Base-by-base conservation (phyloP, 2,329 filamentous ascomycete genomes). In the Tolypocladium pustulatum region DNA sequence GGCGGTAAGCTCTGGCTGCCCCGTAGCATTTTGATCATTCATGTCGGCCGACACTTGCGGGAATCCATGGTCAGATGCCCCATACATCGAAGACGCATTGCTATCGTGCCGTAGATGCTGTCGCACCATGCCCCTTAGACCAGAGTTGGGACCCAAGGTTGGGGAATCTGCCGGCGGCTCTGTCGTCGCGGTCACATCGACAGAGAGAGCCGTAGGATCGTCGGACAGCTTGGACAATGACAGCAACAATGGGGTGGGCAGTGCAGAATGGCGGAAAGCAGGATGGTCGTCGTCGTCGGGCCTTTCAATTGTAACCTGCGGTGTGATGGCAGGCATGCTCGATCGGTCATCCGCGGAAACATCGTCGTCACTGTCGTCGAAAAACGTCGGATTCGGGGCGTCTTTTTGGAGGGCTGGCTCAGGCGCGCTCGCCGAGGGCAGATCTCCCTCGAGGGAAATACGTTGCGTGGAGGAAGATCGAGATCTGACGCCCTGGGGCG, bases 101-200 rank as follows among this genome's bases (percentile, higher is more conserved):
- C 93, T 97, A 62, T 87, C 85, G 38, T 85, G 85, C 56, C 94
- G 85, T 46, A 97, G 76, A 76, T 97, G 94, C 61, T 92, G 87
- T 37, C 88, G 85, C 53, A 96, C 86, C 77, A 96, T 82, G 2
- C 88, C 89, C 66, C 87, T 93, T 20, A 97, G 78, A 1, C 90
- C 91, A 13, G 68, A 58, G 20, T 77, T 77, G 0, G 89, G 87
- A 2, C 88, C 88, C 7, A 96, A 75, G 0, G 90, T 95, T 0
- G 92, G 91, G 0, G 91, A 96, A 66, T 96, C 90, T 12, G 71
- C 69, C 0, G 78, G 71, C 6, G 58, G 57, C 9, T 60, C 63
- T 20, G 60, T 55, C 46, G 59, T 63, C 17, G 57, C 51, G 6
- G 60, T 62, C 0, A 66, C 54, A n/a, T 63, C 62, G 27, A 69